Percentiles rank a stretch among this genome's conserved stretches.
phyloP scores from a whole-genome alignment of 768 basidiomycete genomes.

The Ramaria sp. region DNA sequence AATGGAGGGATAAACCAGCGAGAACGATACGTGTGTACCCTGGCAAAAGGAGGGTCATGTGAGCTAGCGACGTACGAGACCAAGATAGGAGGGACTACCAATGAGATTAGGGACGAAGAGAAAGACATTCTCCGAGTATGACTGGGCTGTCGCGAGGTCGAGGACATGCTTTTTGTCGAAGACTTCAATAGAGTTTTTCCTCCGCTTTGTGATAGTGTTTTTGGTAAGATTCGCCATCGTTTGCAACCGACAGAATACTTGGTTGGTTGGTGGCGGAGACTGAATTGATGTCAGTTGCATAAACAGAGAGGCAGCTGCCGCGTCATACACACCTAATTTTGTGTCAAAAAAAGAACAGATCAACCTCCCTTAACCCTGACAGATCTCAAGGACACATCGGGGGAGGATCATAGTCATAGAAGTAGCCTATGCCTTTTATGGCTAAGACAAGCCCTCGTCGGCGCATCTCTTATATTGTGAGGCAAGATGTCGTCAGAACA shows the following conservation, averaged over 20 bases:
- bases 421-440: too few species aligned
- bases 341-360: too few species aligned
- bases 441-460: too few species aligned
- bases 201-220: conserved; percentile 20
- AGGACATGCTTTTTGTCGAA: conserved; percentile 81
- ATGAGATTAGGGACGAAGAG: conserved; percentile 96
- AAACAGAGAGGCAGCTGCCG: too few species aligned
- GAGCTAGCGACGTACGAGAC: background rate
- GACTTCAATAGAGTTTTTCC: conserved; percentile 49
- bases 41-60: conserved; percentile 20
- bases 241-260: conserved; percentile 10
- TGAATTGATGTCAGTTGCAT: background rate
- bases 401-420: too few species aligned
- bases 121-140: conserved; percentile 92
- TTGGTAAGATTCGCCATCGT: background rate
- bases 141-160: conserved; percentile 76
- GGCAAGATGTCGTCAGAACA: too few species aligned
- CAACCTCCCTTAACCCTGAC: too few species aligned
- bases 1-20: conserved; percentile 79
- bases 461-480: too few species aligned
- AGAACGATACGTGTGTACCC: conserved; percentile 88
- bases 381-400: too few species aligned
- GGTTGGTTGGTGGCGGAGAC: background rate
- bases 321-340: too few species aligned
- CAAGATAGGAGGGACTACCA: conserved; percentile 37